Percentiles rank a stretch among this genome's conserved stretches.
These are phyloP conservation scores for Naganishia cerealis DNA, from an alignment of 1,284 basidiomycete species.

Conservation along the genomic window DNA sequence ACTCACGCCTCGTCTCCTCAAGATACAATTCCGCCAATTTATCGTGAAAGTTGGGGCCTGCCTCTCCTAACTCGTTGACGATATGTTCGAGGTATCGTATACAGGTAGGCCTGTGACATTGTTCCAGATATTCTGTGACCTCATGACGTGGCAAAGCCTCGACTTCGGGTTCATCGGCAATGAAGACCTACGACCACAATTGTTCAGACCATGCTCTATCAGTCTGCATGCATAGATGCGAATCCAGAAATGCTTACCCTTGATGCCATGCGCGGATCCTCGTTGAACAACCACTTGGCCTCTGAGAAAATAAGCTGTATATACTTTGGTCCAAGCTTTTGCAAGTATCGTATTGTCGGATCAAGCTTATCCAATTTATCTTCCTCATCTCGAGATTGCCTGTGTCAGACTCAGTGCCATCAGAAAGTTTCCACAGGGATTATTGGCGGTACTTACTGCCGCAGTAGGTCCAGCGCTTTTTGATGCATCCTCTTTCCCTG, in stretches of 20 bases:
- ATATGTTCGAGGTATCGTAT: conserved; percentile 83
- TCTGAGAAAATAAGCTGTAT: conserved; percentile 74
- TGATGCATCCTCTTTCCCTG: conserved; percentile 92
- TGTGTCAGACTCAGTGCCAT: conserved; percentile 57
- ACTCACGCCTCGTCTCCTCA: conserved; percentile 58
- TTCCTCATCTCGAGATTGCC: conserved; percentile 74
- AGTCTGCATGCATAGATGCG: background rate
- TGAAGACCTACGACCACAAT: conserved; percentile 75
- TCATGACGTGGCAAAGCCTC: conserved; percentile 71
- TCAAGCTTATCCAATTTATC: conserved; percentile 75
- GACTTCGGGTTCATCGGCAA: conserved; percentile 76
- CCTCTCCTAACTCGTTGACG: conserved; percentile 71
- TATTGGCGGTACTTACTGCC: conserved; percentile 62
- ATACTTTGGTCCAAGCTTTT: conserved; percentile 80
- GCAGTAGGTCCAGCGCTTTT: conserved; percentile 78
- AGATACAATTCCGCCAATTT: conserved; percentile 83
- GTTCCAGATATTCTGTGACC: conserved; percentile 76
- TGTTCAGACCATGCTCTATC: background rate
- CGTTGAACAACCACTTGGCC: conserved; percentile 79
- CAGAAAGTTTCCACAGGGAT: conserved; percentile 63
- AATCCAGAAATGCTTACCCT: conserved; percentile 58
- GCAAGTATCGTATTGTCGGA: conserved; percentile 85
- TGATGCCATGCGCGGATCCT: conserved; percentile 70
- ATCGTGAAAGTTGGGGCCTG: conserved; percentile 73
- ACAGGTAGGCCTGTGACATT: conserved; percentile 67